Evolutionary conservation across 768 basidiomycete species (phyloP), one percentile per base, ranked within the genome.

Genomic region (Sistotremastrum niveocremeum): DNA sequence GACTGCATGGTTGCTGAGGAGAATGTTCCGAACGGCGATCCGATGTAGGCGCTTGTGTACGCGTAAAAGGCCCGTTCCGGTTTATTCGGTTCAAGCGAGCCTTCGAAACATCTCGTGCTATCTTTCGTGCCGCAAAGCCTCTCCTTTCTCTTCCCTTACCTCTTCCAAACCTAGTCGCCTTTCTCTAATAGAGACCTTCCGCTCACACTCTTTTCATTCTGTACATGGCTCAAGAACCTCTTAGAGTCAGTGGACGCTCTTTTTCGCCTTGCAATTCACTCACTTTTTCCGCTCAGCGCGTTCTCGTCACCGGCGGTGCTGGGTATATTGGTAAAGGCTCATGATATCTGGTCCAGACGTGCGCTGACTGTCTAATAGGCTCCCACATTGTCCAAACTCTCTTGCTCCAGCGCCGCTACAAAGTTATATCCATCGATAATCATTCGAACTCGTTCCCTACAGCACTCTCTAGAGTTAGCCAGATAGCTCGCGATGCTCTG

Each of bases 341-440:
- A 40, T 35, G 36, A 35, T 46, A 45, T 47, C 35, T 46, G 44
- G 38, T 12, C 34, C 58, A 20, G 20, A 20, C 20, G 20, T 20
- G 20, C 20, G 20, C 20, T 20, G 20, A 20, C 20, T 20, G 20
- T 46, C 10, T 39, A 50, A 60, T 20, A 90, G 94, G 91, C 58
- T 94, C 93, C 30, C 95, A 99, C 65, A 82, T 97, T 60, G 80
- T 97, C 52, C 87, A 84, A 49, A 70, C 77, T 41, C 69, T 95
- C 37, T 80, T 95, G 53, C 74, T 86, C 58, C 88, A 90, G 8
- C 77, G 89, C 48, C 71, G 79, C 51, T 99, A 85, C 74, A 86
- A 84, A 60, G 89, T 97, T 55, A 78, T 97, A 52, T 84, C 91
- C 28, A 74, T 98, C 55, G 95, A 99, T 69, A 98, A 98, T 69